These are phyloP conservation scores for Lumnitzera littorea DNA, from an alignment of 345 rosid species.

Conservation along the genomic window DNA sequence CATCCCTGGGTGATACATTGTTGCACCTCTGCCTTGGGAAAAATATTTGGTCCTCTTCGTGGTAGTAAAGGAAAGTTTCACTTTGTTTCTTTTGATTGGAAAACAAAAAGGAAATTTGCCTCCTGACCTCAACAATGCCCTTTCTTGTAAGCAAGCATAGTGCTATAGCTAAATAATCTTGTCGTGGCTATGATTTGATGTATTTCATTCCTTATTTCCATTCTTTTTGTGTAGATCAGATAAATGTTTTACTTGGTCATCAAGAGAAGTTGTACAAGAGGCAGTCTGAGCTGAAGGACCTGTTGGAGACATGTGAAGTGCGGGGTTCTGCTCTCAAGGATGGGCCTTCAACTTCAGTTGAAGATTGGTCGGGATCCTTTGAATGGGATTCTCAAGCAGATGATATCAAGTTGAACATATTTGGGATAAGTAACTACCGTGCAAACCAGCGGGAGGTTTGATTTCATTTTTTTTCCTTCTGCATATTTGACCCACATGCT, in stretches of 20 bases:
- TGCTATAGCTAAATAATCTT: no score
- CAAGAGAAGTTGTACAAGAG: conserved; percentile 73
- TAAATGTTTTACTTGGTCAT: conserved; percentile 54
- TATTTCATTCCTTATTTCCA: background rate
- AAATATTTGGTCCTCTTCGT: no score
- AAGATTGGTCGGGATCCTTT: conserved; percentile 64
- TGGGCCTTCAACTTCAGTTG: conserved; percentile 20
- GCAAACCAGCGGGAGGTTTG: conserved; percentile 84
- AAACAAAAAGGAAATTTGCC: no score
- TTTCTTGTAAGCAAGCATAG: no score
- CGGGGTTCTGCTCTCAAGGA: conserved; percentile 26
- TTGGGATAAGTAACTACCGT: conserved; percentile 72
- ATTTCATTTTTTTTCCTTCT: background rate
- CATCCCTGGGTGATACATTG: no score
- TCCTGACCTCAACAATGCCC: no score
- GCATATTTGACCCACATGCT: background rate
- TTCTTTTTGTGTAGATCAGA: conserved; percentile 38
- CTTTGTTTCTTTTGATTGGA: no score
- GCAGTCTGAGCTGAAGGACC: conserved; percentile 50
- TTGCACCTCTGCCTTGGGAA: no score
- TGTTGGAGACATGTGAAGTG: conserved; percentile 40
- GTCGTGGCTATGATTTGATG: no score
- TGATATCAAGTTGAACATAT: conserved; percentile 60
- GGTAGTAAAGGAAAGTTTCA: no score
- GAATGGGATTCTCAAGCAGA: conserved; percentile 87